Evolutionary conservation across 192 early-diverging fungal genomes (phyloP), one percentile per base, ranked within the genome.

Genomic region (Helicostylum pulchrum): DNA sequence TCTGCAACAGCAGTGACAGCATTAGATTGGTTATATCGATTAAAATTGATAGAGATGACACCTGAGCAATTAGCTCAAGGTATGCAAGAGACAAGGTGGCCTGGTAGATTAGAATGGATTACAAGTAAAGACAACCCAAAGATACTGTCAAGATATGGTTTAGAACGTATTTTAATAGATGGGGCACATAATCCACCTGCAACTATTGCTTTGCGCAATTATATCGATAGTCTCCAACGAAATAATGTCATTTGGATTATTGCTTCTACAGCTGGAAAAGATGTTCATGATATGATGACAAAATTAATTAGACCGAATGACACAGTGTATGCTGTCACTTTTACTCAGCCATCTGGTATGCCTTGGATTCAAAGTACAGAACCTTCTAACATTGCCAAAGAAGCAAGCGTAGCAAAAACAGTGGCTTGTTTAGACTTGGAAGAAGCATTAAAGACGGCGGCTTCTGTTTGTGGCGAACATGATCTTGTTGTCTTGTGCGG

Each of bases 151-250:
- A 64, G 56, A 4, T 46, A 20, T 5, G 64, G 72, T 14, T 54
- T 84, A 1, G 64, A 71, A 31, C 70, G 63, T 10, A 61, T 98
- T n/a, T 76, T 95, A 7, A 80, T 92, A 0, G 95, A 98, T 66
- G 96, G 96, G 11, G 94, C 94, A 3, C 96, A 98, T 71, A 98
- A 98, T 72, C 77, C 78, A 45, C 83, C 82, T 7, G 93, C 91
- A 0, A 87, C 88, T 0, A 53, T 61, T n/a, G 85, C 75, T 21
- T 73, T 98, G 26, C 65, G 85, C 9, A 76, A 70, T 1, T 94
- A 87, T 74, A 72, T 95, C 7, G 83, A 91, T 67, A 49, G 61
- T 45, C 20, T 64, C 21, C 39, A 65, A 0, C 21, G 43, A 20
- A 53, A 64, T 20, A 61, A 73, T 5, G 82, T 90, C 43, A 75